Percentiles rank a stretch among this genome's conserved stretches.
phyloP scores from a whole-genome alignment of 305 asterid species.

The Solanum hybrid region DNA sequence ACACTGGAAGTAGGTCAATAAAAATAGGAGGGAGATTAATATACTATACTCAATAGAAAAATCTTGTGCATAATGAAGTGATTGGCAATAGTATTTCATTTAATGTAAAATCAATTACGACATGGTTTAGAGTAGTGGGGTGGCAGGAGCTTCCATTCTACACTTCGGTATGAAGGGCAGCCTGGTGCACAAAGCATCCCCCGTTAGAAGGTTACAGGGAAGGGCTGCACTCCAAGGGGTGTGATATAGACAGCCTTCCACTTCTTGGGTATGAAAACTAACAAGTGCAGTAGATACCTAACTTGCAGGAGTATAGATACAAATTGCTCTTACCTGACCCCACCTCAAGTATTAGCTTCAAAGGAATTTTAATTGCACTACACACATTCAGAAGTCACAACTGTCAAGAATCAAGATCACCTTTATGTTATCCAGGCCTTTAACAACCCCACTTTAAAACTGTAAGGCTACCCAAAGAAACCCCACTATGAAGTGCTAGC shows the following conservation, averaged over 20 bases:
- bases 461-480: background rate
- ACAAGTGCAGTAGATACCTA: background rate
- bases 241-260: background rate
- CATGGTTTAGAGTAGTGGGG: background rate
- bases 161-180: background rate
- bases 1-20: background rate
- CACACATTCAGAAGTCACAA: background rate
- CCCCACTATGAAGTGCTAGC: conserved; percentile 5
- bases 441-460: background rate
- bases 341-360: conserved; percentile 8
- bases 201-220: background rate
- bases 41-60: background rate
- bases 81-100: background rate
- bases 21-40: background rate
- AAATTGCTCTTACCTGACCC: background rate
- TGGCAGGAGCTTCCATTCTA: background rate
- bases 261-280: background rate
- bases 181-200: background rate
- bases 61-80: background rate
- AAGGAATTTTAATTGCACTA: background rate
- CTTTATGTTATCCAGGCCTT: conserved; percentile 1
- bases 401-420: background rate
- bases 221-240: background rate
- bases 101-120: background rate
- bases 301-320: background rate